Conservation (phyloP, 208 protist species). For the Trypanosoma melophagium region DNA sequence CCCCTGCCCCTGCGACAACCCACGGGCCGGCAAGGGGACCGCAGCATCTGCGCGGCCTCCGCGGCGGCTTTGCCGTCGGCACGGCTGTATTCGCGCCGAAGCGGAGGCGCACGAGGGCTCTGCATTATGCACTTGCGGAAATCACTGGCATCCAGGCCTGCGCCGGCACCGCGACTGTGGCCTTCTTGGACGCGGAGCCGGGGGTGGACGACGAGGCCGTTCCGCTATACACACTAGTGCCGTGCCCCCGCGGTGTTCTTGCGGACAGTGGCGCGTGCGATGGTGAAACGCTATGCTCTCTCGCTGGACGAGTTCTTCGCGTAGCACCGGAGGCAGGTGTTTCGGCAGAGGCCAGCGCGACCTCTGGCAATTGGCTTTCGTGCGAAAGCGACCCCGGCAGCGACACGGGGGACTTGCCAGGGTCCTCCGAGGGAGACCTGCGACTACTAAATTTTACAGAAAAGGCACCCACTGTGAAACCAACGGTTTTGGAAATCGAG, state of each 20-base stretch:
- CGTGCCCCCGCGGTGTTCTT: constrained; percentile 45
- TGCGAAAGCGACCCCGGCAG: neutral
- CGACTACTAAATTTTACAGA: too few relatives aligned
- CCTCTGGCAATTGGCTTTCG: neutral
- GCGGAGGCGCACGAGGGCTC: neutral
- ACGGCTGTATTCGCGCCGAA: constrained; percentile 25
- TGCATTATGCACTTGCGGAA: constrained; percentile 47
- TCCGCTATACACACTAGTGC: constrained; percentile 59
- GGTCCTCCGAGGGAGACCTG: neutral
- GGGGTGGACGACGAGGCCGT: constrained; percentile 74
- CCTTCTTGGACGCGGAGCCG: constrained; percentile 57
- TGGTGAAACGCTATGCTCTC: constrained; percentile 25
- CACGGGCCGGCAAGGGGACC: neutral
- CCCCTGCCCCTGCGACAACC: neutral
- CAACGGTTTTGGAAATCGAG: too few relatives aligned
- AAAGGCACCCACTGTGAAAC: too few relatives aligned
- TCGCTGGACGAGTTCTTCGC: constrained; percentile 36
- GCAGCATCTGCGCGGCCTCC: neutral
- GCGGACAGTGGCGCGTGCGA: neutral
- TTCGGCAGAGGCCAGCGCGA: neutral
- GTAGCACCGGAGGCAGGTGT: constrained; percentile 23
- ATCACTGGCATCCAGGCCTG: constrained; percentile 67
- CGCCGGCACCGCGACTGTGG: constrained; percentile 60
- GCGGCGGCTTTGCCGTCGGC: constrained; percentile 18
- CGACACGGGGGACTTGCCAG: neutral